Evolutionary conservation across 352 stramenopile genomes (phyloP).

Genomic region (Phytopythium oedochilum): DNA sequence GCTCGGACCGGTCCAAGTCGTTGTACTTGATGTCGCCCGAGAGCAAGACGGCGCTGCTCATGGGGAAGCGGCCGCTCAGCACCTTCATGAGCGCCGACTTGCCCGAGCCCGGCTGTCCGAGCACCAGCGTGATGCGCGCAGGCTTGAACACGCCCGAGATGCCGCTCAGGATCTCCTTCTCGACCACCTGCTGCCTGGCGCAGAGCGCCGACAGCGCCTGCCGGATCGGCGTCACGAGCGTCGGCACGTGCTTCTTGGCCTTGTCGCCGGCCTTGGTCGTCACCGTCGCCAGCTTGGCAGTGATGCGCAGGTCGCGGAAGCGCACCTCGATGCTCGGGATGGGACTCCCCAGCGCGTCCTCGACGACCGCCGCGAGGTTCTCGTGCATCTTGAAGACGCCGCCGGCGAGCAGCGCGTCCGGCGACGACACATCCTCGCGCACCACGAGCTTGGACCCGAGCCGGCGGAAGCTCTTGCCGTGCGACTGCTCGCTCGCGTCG

Average conservation of each 20-base stretch:
- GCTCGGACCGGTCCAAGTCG: conserved; percentile 13
- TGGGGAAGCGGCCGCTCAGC: conserved; percentile 36
- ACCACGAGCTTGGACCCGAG: conserved; percentile 10
- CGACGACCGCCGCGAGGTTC: conserved; percentile 32
- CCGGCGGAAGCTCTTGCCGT: conserved; percentile 21
- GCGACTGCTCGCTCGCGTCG: conserved; percentile 7
- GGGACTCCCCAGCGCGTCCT: conserved; percentile 29
- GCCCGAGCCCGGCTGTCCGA: too few species aligned
- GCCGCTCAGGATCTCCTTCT: conserved; percentile 35
- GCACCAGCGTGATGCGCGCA: conserved; percentile 29
- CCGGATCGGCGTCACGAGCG: conserved; percentile 8
- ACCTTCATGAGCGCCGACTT: conserved; percentile 39
- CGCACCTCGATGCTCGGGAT: conserved; percentile 49
- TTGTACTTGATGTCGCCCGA: conserved; percentile 43
- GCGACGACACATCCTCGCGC: conserved; percentile 28
- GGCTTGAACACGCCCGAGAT: conserved; percentile 32
- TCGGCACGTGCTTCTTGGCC: conserved; percentile 10
- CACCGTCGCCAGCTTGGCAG: conserved; percentile 16
- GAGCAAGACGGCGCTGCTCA: conserved; percentile 35
- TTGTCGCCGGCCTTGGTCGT: conserved; percentile 15
- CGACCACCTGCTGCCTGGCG: conserved; percentile 16
- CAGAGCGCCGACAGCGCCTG: conserved; percentile 14
- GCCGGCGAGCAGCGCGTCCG: conserved; percentile 36
- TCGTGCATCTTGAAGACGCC: conserved; percentile 51
- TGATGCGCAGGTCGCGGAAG: conserved; percentile 46